These are phyloP conservation scores for Zygosaccharomyces bailii DNA, from an alignment of 805 yeast species.

Conservation along the genomic window DNA sequence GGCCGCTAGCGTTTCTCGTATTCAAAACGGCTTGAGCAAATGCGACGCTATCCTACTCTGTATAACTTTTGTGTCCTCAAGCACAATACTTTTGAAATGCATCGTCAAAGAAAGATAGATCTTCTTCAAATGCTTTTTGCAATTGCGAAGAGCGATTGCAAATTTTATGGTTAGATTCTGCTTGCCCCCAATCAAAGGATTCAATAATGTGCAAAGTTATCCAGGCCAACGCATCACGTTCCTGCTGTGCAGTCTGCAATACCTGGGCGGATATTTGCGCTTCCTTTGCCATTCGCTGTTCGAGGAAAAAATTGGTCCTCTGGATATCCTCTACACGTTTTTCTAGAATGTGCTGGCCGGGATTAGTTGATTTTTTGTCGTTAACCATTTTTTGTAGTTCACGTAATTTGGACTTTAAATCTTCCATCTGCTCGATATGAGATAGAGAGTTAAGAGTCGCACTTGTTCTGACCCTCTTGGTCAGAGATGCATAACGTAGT, in stretches of 20 bases:
- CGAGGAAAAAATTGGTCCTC: slow-evolving; percentile 16
- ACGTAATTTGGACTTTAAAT: slow-evolving; percentile 37
- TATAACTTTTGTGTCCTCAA: background rate
- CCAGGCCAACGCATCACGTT: slow-evolving; percentile 4
- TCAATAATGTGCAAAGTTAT: slow-evolving; percentile 1
- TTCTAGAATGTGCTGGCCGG: slow-evolving; percentile 16
- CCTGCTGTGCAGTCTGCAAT: background rate
- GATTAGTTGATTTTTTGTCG: slow-evolving; percentile 9
- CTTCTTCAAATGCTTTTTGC: slow-evolving; percentile 1
- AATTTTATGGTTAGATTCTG: background rate
- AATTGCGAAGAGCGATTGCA: background rate
- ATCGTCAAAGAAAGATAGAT: slow-evolving; percentile 1
- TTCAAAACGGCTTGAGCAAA: slow-evolving; percentile 58
- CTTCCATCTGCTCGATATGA: slow-evolving; percentile 32
- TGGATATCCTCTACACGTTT: slow-evolving; percentile 29
- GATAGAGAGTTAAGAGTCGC: slow-evolving; percentile 51
- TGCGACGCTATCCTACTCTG: background rate
- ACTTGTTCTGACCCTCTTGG: slow-evolving; percentile 60
- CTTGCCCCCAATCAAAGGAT: slow-evolving; percentile 4
- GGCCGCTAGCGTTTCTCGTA: slow-evolving; percentile 60
- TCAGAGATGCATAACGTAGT: slow-evolving; percentile 72
- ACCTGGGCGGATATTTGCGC: slow-evolving; percentile 6
- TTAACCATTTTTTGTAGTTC: slow-evolving; percentile 41
- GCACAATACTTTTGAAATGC: slow-evolving; percentile 4
- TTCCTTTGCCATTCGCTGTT: slow-evolving; percentile 19